Base-by-base conservation (phyloP, 2,329 filamentous ascomycete species). In the Cytospora leucostoma region DNA sequence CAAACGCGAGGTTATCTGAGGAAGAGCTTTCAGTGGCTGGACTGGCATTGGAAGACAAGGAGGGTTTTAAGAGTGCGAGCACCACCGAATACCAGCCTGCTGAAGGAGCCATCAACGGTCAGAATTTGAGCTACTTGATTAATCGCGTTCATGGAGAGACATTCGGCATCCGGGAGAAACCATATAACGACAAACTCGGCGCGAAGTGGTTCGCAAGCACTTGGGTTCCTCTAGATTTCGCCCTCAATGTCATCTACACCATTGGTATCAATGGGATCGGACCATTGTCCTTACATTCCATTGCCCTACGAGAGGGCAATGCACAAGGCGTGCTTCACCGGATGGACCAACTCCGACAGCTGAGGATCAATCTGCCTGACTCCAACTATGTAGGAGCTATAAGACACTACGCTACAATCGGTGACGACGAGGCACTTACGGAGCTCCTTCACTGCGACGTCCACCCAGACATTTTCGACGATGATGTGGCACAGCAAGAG, bases 161-260 rank as follows among this genome's bases (percentile, higher is more conserved):
- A 2, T 76, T 76, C 65, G 75, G 76, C 27, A 74, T 78, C 33
- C 67, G 67, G 15, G 76, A 76, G 40, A 85, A 82, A 65, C 74
- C 76, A 10, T 84, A 87, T 66, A 88, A 85, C 70, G 91, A 95
- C 73, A 76, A 79, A 0, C 82, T 96, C 35, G 89, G 90, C 19
- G 90, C 93, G n/a, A 85, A 88, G 67, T 87, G 92, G 78, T 93
- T 97, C 72, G 93, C 93, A 11, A 88, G 81, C 63, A 78, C 77
- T 19, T 90, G 91, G 74, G 82, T 95, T 27, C 85, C 88, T 1
- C 79, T 93, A 11, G 87, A 93, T 62, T 84, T 89, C 67, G 86
- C 92, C 33, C 85, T 96, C 61, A 84, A 84, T 38, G 82, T 90
- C 7, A 78, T 95, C 19, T 81, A 84, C 62, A 85, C 90, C 69